Evolutionary conservation across 1,284 basidiomycete genomes (phyloP), one percentile per base, ranked within the genome.

Genomic region (Ustilago bromivora): DNA sequence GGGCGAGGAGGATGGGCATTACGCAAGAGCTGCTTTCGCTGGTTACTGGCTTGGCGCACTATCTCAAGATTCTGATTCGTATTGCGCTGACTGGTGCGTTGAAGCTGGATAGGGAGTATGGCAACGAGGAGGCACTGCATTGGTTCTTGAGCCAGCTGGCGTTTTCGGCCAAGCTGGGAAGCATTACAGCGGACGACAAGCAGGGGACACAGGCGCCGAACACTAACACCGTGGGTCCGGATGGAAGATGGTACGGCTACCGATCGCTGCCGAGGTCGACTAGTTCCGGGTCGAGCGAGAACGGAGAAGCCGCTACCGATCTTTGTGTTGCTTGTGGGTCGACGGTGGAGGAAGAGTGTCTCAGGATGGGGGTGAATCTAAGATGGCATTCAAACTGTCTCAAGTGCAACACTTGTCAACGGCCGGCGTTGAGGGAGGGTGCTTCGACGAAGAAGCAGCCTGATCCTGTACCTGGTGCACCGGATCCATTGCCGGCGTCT

Each of bases 51-150:
- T 90, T 99, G 35, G 96, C 96, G 4, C 96, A 99, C 87, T 99
- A 99, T 87, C 92, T 99, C 86, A 99, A 99, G 89, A 98, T 99
- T 86, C 91, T 99, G 61, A 99, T 99, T 82, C 93, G 96, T 57
- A 98, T 99, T 74, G 96, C 97, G 8, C 89, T 99, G 52, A 98
- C 97, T 0, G 95, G 95, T 19, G 94, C 96, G 3, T 90, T 99
- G 77, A 97, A 94, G 87, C 90, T 99, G 52, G 97, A 99, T 87
- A 90, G 95, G 69, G 96, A 99, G 82, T 91, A 94, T 82, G 90
- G 89, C 73, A 91, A 94, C 61, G 89, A 90, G 40, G 91, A 92
- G 66, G 95, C 95, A 0, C 93, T 99, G 89, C 88, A 91, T 5
- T 92, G 91, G 62, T 98, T 98, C 88, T 90, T 99, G 69, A 94